These are phyloP conservation scores for Aureobasidium sp. DNA, from an alignment of 2,329 filamentous ascomycete species.

Conservation along the genomic window DNA sequence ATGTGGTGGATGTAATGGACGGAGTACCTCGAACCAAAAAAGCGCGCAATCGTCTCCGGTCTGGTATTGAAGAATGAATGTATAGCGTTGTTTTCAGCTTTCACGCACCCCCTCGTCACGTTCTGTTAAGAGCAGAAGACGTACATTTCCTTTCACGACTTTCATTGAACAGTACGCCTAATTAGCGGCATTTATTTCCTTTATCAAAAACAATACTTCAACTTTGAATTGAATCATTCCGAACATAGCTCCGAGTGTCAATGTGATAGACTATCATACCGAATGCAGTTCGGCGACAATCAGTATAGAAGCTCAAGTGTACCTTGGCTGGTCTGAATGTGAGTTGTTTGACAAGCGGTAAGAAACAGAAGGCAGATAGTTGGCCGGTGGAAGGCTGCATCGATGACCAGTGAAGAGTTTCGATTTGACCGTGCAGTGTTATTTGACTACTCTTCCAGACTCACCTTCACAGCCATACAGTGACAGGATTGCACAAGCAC, in stretches of 20 bases:
- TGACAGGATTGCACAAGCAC: no score
- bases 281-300: no score
- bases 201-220: background rate
- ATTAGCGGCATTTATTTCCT: constrained; percentile 10
- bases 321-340: no score
- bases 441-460: no score
- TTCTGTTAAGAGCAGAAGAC: background rate
- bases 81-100: background rate
- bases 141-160: constrained; percentile 11
- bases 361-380: no score
- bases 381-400: no score
- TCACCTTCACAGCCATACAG: no score
- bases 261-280: background rate
- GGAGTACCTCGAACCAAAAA: background rate
- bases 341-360: no score
- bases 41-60: constrained; percentile 1
- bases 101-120: background rate
- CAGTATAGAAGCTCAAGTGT: no score
- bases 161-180: constrained; percentile 13
- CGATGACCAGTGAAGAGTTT: no score
- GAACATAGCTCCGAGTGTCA: background rate
- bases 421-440: no score
- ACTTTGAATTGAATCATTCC: background rate
- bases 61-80: constrained; percentile 13
- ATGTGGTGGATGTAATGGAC: constrained; percentile 5